Evolutionary conservation across 331 rosid genomes (phyloP).

Genomic region (Spiraea crenata): DNA sequence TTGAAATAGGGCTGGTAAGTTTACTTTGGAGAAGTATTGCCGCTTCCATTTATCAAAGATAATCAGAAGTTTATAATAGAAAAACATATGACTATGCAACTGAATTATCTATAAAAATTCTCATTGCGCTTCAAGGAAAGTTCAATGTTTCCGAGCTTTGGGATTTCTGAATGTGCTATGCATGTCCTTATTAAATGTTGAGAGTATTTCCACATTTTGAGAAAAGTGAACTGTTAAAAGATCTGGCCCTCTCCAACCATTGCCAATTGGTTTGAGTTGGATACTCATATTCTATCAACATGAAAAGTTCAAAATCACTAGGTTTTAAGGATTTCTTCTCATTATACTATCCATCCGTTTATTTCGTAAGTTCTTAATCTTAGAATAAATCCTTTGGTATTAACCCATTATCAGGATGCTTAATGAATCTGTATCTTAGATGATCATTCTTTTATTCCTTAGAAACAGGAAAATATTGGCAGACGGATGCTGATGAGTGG

Average conservation of each 20-base stretch:
- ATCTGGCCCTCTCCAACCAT: background rate
- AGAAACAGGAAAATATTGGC: slow-evolving; percentile 83
- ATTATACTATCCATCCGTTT: background rate
- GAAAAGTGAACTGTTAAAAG: background rate
- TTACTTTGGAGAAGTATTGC: too few species aligned
- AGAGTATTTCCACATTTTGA: slow-evolving; percentile 9
- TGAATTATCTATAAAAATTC: background rate
- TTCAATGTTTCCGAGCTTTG: slow-evolving; percentile 17
- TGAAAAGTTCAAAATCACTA: too few species aligned
- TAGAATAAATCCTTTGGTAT: background rate
- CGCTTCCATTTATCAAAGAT: too few species aligned
- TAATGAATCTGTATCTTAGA: too few species aligned
- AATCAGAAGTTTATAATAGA: background rate
- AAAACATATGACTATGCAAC: background rate
- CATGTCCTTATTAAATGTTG: background rate
- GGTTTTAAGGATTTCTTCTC: background rate
- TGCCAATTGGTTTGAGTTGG: background rate
- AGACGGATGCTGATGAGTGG: slow-evolving; percentile 64
- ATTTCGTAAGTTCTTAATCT: background rate
- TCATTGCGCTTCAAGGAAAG: background rate
- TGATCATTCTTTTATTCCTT: slow-evolving; percentile 15
- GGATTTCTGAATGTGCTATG: background rate
- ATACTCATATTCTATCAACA: too few species aligned
- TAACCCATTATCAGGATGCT: too few species aligned
- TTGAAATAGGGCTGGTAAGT: too few species aligned